A percentile compares a stretch with the other conserved stretches of the same genome.
Conservation (phyloP, 768 basidiomycete genomes). For the Agrocybe chaxingu region DNA sequence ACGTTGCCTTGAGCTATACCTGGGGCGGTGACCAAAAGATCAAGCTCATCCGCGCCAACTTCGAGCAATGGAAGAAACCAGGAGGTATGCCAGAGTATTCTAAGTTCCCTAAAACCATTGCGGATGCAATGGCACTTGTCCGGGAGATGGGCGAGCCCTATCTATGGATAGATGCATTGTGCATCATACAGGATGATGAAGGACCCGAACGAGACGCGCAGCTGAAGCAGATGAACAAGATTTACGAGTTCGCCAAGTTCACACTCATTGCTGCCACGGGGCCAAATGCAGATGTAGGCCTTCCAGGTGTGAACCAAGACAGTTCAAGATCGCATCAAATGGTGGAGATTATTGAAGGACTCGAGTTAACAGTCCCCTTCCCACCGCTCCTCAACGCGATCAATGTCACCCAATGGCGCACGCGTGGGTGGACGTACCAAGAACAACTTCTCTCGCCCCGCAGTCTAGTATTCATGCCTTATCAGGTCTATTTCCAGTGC, state of each 20-base stretch:
- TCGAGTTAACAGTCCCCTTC: background rate
- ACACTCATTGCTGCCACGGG: slow-evolving; percentile 3
- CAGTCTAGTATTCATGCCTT: background rate
- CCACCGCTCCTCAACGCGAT: background rate
- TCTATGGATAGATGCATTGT: slow-evolving; percentile 5
- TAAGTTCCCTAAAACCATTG: background rate
- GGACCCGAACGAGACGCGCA: background rate
- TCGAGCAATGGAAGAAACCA: background rate
- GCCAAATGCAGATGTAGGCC: background rate
- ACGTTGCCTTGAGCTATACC: slow-evolving; percentile 2
- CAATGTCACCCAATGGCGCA: background rate
- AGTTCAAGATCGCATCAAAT: too few species aligned
- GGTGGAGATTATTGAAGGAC: too few species aligned
- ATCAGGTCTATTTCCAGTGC: slow-evolving; percentile 1
- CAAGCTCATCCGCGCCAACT: background rate
- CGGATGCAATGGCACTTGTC: background rate
- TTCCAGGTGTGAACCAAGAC: too few species aligned
- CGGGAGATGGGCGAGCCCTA: background rate
- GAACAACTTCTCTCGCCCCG: background rate
- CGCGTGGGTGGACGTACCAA: slow-evolving; percentile 2
- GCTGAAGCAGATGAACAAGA: slow-evolving; percentile 4
- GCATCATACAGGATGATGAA: slow-evolving; percentile 1
- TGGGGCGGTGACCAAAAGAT: slow-evolving; percentile 2
- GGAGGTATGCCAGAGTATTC: background rate
- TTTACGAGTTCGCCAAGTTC: slow-evolving; percentile 3